phyloP scores from a whole-genome alignment of 352 stramenopile species.

The Saprolegnia parasitica region DNA sequence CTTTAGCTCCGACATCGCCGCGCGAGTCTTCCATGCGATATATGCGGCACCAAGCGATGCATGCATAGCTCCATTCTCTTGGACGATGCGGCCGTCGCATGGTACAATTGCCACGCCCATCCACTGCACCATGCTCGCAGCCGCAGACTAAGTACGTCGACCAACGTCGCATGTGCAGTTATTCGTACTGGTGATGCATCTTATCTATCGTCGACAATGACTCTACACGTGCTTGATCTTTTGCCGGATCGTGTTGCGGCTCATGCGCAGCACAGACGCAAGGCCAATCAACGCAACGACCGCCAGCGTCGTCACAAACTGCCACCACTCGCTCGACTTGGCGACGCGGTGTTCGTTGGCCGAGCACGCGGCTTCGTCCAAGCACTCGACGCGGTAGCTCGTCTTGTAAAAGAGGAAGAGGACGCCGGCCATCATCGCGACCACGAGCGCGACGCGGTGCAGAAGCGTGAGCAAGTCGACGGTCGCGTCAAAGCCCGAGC shows the following conservation, averaged over 20 bases:
- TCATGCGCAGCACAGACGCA: slow-evolving; percentile 59
- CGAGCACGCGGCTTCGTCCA: slow-evolving; percentile 37
- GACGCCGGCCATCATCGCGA: slow-evolving; percentile 54
- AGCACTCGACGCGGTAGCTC: slow-evolving; percentile 41
- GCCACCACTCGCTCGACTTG: slow-evolving; percentile 43
- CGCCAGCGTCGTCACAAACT: slow-evolving; percentile 49
- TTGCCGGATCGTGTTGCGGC: slow-evolving; percentile 50
- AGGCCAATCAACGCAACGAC: slow-evolving; percentile 56
- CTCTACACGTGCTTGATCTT: slow-evolving; percentile 63
- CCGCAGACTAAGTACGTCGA: no score
- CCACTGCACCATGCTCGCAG: no score
- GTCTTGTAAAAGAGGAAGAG: slow-evolving; percentile 55
- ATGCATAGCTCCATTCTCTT: no score
- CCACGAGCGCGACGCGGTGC: slow-evolving; percentile 52
- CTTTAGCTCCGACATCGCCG: no score
- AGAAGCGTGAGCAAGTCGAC: slow-evolving; percentile 57
- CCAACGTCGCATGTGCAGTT: no score
- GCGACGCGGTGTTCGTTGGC: slow-evolving; percentile 41
- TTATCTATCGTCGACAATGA: no score
- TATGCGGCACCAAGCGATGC: no score
- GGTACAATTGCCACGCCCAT: no score
- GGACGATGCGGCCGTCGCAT: no score
- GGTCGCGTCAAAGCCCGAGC: slow-evolving; percentile 50
- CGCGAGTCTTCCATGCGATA: no score
- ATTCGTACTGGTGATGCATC: no score